A percentile compares a stretch with the other conserved stretches of the same genome.
Evolutionary conservation across 768 basidiomycete species (phyloP).

Genomic region (Amanita inopinata): DNA sequence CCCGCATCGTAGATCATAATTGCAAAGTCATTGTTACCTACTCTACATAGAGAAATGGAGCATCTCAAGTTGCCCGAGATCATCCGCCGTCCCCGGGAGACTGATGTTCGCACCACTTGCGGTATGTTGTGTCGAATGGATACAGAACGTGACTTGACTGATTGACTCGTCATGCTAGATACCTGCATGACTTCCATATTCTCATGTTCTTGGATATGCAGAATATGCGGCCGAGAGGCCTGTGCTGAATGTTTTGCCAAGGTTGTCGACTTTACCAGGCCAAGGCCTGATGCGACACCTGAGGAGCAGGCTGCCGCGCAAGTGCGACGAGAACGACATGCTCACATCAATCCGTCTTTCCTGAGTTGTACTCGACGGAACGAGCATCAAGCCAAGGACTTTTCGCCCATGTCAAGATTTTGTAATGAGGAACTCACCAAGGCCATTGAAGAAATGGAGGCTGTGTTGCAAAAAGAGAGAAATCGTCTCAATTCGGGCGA

Average conservation of each 20-base stretch:
- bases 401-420: slow-evolving; percentile 78
- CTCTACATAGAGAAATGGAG: slow-evolving; percentile 50
- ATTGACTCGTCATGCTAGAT: slow-evolving; percentile 36
- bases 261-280: slow-evolving; percentile 53
- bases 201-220: slow-evolving; percentile 83
- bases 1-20: slow-evolving; percentile 43
- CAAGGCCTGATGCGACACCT: slow-evolving; percentile 35
- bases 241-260: slow-evolving; percentile 77
- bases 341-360: slow-evolving; percentile 65
- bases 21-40: slow-evolving; percentile 58
- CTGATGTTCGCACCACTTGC: slow-evolving; percentile 77
- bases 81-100: slow-evolving; percentile 67
- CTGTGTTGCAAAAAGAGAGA: slow-evolving; percentile 25
- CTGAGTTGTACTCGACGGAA: slow-evolving; percentile 60
- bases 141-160: neutral
- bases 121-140: slow-evolving; percentile 35
- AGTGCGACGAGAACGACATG: slow-evolving; percentile 46
- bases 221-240: slow-evolving; percentile 82
- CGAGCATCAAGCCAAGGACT: slow-evolving; percentile 58
- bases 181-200: slow-evolving; percentile 93
- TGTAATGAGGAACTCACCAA: slow-evolving; percentile 48
- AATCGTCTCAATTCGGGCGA: neutral
- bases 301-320: slow-evolving; percentile 40
- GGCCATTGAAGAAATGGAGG: slow-evolving; percentile 64
- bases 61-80: slow-evolving; percentile 50